A percentile compares a stretch with the other conserved stretches of the same genome.
Conservation (phyloP, 495 filamentous ascomycete genomes). For the Xylaria nigripes region DNA sequence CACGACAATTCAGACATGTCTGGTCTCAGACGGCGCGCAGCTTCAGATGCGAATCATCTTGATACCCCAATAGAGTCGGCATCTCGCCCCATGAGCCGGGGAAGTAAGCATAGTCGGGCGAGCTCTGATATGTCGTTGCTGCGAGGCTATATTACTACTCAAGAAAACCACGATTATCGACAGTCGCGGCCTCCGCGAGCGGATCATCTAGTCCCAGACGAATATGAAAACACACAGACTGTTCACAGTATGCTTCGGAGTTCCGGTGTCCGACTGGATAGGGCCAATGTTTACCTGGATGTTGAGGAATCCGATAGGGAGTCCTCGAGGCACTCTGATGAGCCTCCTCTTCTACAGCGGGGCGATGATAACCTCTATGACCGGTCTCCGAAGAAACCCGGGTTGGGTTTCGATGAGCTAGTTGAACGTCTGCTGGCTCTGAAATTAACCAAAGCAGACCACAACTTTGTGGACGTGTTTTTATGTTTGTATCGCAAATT, state of each 20-base stretch:
- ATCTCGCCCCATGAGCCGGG: conserved; percentile 42
- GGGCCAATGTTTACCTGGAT: conserved; percentile 42
- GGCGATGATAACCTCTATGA: conserved; percentile 43
- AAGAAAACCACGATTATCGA: conserved; percentile 18
- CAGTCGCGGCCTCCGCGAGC: conserved; percentile 21
- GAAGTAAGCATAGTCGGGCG: conserved; percentile 53
- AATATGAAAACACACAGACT: conserved; percentile 31
- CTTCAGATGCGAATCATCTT: conserved; percentile 42
- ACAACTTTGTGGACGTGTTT: conserved; percentile 78
- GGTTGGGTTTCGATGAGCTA: conserved; percentile 76
- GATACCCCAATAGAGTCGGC: conserved; percentile 40
- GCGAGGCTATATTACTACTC: conserved; percentile 29
- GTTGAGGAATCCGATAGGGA: conserved; percentile 53
- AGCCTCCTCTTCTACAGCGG: conserved; percentile 52
- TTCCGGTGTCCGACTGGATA: conserved; percentile 38
- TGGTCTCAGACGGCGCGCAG: conserved; percentile 31
- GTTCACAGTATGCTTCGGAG: conserved; percentile 40
- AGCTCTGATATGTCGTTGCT: conserved; percentile 56
- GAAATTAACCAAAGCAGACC: conserved; percentile 75
- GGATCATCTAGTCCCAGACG: conserved; percentile 27
- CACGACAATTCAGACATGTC: conserved; percentile 14
- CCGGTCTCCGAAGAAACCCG: conserved; percentile 44
- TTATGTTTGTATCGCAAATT: conserved; percentile 95
- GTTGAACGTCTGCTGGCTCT: conserved; percentile 76
- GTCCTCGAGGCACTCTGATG: conserved; percentile 47